Base-by-base conservation (phyloP, 768 basidiomycete genomes). In the Phallus indusiatus region DNA sequence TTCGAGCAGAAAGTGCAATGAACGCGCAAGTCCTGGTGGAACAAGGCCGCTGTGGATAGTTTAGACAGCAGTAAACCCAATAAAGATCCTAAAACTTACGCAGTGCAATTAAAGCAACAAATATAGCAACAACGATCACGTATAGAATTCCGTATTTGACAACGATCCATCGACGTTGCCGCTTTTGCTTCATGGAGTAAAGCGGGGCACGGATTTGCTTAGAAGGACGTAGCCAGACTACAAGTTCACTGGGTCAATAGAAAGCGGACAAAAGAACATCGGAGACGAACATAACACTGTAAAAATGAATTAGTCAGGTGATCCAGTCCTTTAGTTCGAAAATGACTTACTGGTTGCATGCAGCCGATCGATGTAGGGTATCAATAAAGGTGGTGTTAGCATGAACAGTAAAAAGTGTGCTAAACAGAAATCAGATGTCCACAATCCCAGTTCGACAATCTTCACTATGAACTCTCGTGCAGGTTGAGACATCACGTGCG, bases 401-500 rank as follows among this genome's bases (percentile, higher is more conserved):
- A 96, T 83, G 70, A 96, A 81, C 64, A 97, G 75, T 11, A 98
- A 79, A 59, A 97, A 73, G 67, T 92, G 90, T 5, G 78, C 87
- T 53, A 92, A 77, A 47, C 97, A 73, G 77, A 97, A 96, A 75
- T 98, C 96, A 7, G 92, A 94, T 51, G 86, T 87, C 89, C 95
- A 98, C 16, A 98, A 75, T 22, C 90, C 90, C 86, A 98, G 90
- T 74, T 98, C 95, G 63, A 98, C 91, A 60, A 95, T 90, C 79
- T 98, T 99, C 75, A 98, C 94, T 59, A 98, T 82, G 68, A 89
- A 96, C 78, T 98, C 96, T 69, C 96, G 86, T 59, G 91, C 93
- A 34, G 94, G 94, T 70, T 98, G 96, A 33, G 92, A 94, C 69
- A 95, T 84, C 37, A 90, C 92, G 35, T 90, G 88, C n/a, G 80